Evolutionary conservation across 805 yeast genomes (phyloP), one percentile per base, ranked within the genome.

Genomic region (Candida multigemmis): DNA sequence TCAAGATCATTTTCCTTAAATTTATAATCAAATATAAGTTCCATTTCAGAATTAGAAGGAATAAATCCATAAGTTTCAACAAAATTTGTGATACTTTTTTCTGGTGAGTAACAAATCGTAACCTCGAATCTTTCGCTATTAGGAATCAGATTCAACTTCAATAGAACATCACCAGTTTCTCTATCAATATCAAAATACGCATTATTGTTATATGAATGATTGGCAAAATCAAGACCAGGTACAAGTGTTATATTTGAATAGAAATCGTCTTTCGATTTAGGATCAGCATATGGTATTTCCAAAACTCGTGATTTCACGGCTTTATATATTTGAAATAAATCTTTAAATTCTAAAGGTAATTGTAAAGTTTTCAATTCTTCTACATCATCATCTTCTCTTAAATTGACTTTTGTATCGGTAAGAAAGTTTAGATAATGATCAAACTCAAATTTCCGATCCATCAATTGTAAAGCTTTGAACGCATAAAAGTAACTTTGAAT

Each of bases 201-300:
- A 46, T 74, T 76, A 24, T 56, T 52, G 15, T 38, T 21, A 12
- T 44, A 48, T 1, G 26, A 22, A 43, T 79, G 89, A 44, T 79
- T 79, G 5, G 68, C 80, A 58, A 71, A 79, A 46, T 79, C 89
- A 16, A 79, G 39, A 1, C 75, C 33, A 1, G 89, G 86, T 1
- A 78, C 82, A 29, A 79, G 44, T 0, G 82, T 67, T 0, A 74
- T 60, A 26, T 69, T 65, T 4, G 46, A 39, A 16, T 31, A 31
- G 27, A 37, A 47, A 21, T 51, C 36, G 37, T 65, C 42, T 63
- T 65, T 21, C 64, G 22, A 23, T 57, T 87, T 94, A 1, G 34
- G 41, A 3, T 36, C 39, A 3, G 33, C 40, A 40, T 59, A 54
- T 0, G 89, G 87, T 3, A 79, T 76, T 42, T 78, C 86, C 25